Base-by-base conservation (phyloP, 345 rosid genomes). In the Pugionium cornutum region DNA sequence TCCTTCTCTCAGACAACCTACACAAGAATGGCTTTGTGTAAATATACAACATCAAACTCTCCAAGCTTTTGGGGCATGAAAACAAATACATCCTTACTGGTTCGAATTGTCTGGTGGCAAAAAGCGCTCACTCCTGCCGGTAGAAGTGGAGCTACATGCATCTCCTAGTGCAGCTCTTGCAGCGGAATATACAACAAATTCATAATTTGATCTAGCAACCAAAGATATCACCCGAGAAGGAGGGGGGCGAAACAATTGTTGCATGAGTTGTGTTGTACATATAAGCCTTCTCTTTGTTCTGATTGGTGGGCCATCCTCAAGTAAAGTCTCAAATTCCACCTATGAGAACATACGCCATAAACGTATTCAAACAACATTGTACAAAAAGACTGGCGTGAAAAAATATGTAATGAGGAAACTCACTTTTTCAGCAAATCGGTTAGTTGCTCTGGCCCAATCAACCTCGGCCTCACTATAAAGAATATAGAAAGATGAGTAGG, bases 211-310 rank as follows among this genome's bases (percentile, higher is more conserved):
- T 31, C 64, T 65, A 68, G 86, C 83, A 71, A 78, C 80, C 58
- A 77, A 75, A 70, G 77, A 70, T 27, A 69, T 26, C 64, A 86
- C 77, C 45, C 72, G 65, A 25, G 82, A 80, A n/a, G 79, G 73
- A 65, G 96, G 84, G 33, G 89, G 81, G 43, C 40, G 40, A 72
- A 84, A 75, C 33, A 88, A 64, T 48, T 83, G 85, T 82, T 94
- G 99, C 83, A 85, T 82, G 64, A 94, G 89, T 61, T 88, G 95
- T 26, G 87, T 75, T 26, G 97, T 83, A 80, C 83, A 62, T 61
- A 87, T 62, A 66, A 86, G 82, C 78, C 97, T 88, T 83, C 86
- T 85, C 84, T 79, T 94, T 53, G 91, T 76, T 74, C 84, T 83
- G 37, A 69, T 26, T 4, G 79, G 80, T 35, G 51, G 63, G 34